These are phyloP conservation scores for Centrapalus pauciflorus DNA, from an alignment of 129 eudicot genomes.

Conservation along the genomic window DNA sequence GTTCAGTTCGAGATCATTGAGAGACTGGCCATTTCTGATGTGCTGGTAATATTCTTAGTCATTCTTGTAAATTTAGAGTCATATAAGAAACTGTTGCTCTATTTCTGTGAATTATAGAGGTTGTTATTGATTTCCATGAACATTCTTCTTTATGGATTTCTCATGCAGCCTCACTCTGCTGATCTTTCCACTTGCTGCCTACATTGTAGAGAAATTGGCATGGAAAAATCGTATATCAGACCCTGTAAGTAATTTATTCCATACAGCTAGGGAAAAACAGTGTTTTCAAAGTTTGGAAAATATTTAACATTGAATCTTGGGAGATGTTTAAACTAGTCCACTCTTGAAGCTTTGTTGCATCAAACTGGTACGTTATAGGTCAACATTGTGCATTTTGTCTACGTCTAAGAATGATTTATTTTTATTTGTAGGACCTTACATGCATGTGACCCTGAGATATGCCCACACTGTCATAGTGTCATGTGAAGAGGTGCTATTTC, in stretches of 20 bases:
- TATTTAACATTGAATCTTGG: not conserved
- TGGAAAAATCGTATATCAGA: constrained; percentile 53
- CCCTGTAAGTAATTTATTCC: constrained; percentile 43
- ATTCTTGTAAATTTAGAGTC: not conserved
- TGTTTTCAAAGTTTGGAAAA: not conserved
- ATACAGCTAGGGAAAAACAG: not conserved
- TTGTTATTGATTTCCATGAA: not conserved
- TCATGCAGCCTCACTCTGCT: constrained; percentile 64
- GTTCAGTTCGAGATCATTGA: constrained; percentile 78
- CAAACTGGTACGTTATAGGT: too few relatives aligned
- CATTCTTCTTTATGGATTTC: not conserved
- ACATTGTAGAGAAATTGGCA: constrained; percentile 69
- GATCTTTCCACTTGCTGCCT: constrained; percentile 74
- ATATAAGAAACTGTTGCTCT: not conserved
- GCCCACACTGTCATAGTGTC: too few relatives aligned
- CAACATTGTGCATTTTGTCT: too few relatives aligned
- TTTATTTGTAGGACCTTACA: too few relatives aligned
- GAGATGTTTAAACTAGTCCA: constrained; percentile 4
- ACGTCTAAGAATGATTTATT: too few relatives aligned
- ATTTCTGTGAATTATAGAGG: not conserved
- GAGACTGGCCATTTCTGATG: constrained; percentile 97
- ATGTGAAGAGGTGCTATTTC: too few relatives aligned
- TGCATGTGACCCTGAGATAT: too few relatives aligned
- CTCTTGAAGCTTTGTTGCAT: constrained; percentile 55
- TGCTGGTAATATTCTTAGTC: constrained; percentile 57